phyloP scores from a whole-genome alignment of 768 basidiomycete genomes.

The Cytidiella melzeri region DNA sequence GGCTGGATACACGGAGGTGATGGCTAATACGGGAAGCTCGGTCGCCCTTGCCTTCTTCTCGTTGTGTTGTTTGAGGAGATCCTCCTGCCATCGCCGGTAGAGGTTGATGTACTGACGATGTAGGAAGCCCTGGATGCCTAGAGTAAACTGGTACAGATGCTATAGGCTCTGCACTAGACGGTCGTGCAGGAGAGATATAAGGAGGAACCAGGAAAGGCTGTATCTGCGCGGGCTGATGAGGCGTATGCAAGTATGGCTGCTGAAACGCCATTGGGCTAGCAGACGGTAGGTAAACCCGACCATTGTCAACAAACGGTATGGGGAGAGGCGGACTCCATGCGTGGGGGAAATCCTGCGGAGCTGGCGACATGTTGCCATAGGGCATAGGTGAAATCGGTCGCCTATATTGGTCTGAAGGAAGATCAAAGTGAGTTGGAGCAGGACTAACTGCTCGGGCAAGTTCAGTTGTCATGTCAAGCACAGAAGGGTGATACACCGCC shows the following conservation, averaged over 20 bases:
- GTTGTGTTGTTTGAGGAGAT: conserved; percentile 22
- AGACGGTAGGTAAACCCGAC: conserved; percentile 45
- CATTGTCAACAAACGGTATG: conserved; percentile 28
- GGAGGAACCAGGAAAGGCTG: conserved; percentile 19
- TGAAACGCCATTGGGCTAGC: conserved; percentile 18
- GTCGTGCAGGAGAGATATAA: conserved; percentile 31
- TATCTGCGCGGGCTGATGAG: conserved; percentile 2
- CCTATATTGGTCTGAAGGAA: not conserved
- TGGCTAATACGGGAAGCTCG: conserved; percentile 52
- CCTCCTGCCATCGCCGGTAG: conserved; percentile 22
- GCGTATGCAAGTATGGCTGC: conserved; percentile 2
- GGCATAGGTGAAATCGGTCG: not conserved
- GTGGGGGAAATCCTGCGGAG: not conserved
- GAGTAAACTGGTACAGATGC: conserved; percentile 27
- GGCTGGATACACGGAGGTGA: conserved; percentile 50
- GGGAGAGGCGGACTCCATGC: conserved; percentile 1
- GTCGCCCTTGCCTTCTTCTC: conserved; percentile 56
- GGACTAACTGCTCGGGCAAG: not conserved
- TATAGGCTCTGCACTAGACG: conserved; percentile 44
- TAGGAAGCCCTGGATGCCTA: conserved; percentile 28
- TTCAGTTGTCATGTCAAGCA: conserved; percentile 31
- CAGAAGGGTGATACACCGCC: conserved; percentile 56
- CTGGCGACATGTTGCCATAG: conserved; percentile 1
- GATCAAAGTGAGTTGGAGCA: not conserved
- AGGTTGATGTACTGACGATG: conserved; percentile 24